These are phyloP conservation scores for Leishmania martiniquensis DNA, from an alignment of 208 protist genomes.

Conservation along the genomic window DNA sequence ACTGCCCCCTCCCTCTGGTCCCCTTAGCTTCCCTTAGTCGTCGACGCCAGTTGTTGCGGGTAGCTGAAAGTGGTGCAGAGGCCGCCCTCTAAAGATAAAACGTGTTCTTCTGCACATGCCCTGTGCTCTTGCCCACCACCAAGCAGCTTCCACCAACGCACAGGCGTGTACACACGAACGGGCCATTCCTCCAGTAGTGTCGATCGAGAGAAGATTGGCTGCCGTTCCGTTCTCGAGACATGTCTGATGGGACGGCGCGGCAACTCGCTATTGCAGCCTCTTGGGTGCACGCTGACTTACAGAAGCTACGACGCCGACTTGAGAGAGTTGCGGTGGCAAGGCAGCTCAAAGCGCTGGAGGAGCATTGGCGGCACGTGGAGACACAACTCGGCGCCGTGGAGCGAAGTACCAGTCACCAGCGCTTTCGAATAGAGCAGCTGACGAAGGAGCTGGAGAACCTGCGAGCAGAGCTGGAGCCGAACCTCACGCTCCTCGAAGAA, in stretches of 20 bases:
- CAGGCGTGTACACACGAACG: background rate
- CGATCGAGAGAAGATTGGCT: background rate
- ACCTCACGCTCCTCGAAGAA: constrained; percentile 8
- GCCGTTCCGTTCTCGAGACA: background rate
- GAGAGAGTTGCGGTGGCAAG: constrained; percentile 1
- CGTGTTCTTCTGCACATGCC: background rate
- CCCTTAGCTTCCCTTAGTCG: background rate
- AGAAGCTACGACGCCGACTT: constrained; percentile 36
- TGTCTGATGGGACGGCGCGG: constrained; percentile 1
- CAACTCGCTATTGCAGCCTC: constrained; percentile 8
- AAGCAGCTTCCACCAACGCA: background rate
- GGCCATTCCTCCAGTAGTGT: background rate
- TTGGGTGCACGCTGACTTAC: constrained; percentile 79
- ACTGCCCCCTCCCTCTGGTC: background rate
- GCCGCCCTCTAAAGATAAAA: background rate
- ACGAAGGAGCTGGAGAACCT: constrained; percentile 20
- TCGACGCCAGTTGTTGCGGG: background rate
- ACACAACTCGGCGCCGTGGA: constrained; percentile 15
- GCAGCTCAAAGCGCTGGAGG: constrained; percentile 42
- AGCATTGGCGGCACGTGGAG: constrained; percentile 11
- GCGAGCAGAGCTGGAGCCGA: constrained; percentile 18
- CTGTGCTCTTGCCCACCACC: background rate
- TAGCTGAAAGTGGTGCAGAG: background rate
- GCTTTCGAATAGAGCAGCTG: constrained; percentile 22
- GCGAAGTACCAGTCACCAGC: constrained; percentile 3